Evolutionary conservation across 805 yeast genomes (phyloP), one percentile per base, ranked within the genome.

Genomic region (Myxozyma sirexii): DNA sequence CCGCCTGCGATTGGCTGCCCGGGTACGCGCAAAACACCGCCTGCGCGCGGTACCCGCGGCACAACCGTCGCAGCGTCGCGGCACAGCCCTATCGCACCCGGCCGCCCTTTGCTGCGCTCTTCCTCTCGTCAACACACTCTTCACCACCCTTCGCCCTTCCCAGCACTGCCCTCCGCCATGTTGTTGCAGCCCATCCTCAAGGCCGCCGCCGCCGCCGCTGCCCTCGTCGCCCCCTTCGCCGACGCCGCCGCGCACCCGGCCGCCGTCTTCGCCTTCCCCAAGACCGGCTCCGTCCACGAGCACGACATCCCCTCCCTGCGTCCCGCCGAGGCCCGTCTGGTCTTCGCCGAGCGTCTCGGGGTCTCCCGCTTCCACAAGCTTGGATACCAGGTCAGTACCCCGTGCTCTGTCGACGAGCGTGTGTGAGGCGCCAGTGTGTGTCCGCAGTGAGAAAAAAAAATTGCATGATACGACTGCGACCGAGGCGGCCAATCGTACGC

Each of bases 261-360:
- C 45, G 51, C 66, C 50, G 66, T 60, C 49, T 62, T 56, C 38
- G 66, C 66, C 17, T 62, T 62, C 62, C 66, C 66, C 24, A 55
- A 62, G 64, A 6, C 61, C 54, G 47, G 49, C 24, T 23, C 45
- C 26, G 56, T 56, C 3, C 49, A 43, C 49, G 49, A 54, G 47
- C 58, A 51, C 56, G 61, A 64, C 48, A 60, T 64, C 35, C 67
- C 67, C 29, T 43, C 57, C 42, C 55, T 64, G 31, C 62, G 63
- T 70, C 86, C 84, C 70, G 87, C 85, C 72, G 85, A 84, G 80
- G 79, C 83, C 67, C 83, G 84, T 75, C 80, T 84, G 71, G 86
- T 82, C 69, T 82, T 84, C 76, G 84, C 84, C 70, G 67, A 64
- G 59, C 61, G 59, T 42, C 64, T 64, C 43, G 67, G 64, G 21